Conservation (phyloP, 129 eudicot species). For the Centrapalus pauciflorus region DNA sequence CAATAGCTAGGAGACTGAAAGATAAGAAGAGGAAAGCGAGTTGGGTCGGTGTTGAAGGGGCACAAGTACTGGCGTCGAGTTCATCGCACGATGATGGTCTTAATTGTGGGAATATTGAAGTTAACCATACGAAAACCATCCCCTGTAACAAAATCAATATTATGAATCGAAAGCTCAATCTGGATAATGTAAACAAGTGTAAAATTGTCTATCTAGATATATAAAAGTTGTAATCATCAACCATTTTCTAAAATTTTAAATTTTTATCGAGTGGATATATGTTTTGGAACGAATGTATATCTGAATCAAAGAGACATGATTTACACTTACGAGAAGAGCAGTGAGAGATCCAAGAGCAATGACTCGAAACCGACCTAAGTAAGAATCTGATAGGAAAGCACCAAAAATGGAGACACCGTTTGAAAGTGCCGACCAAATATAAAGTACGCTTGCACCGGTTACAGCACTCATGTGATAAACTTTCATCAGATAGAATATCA, state of each 20-base stretch:
- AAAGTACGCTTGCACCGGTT: slow-evolving; percentile 24
- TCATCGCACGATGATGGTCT: slow-evolving; percentile 49
- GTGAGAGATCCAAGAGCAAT: slow-evolving; percentile 37
- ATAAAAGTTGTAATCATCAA: no score
- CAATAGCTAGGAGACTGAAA: slow-evolving; percentile 31
- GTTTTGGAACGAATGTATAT: no score
- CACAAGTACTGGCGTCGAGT: slow-evolving; percentile 20
- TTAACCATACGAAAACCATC: slow-evolving; percentile 50
- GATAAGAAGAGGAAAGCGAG: slow-evolving; percentile 12
- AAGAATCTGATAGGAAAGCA: slow-evolving; percentile 36
- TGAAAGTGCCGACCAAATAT: slow-evolving; percentile 27
- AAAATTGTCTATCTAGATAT: no score
- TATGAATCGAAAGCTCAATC: background rate
- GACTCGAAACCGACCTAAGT: slow-evolving; percentile 46
- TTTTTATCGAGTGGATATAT: no score
- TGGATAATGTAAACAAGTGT: no score
- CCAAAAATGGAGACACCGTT: slow-evolving; percentile 35
- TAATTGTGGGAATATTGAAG: slow-evolving; percentile 53
- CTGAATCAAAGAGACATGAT: no score
- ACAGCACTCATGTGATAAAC: slow-evolving; percentile 38
- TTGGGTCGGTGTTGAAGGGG: slow-evolving; percentile 26
- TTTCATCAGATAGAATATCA: slow-evolving; percentile 43
- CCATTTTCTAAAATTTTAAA: no score
- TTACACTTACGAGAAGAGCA: slow-evolving; percentile 25
- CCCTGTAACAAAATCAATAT: slow-evolving; percentile 47